Conservation (phyloP, 2,329 filamentous ascomycete genomes). For the Penicillium sp. region DNA sequence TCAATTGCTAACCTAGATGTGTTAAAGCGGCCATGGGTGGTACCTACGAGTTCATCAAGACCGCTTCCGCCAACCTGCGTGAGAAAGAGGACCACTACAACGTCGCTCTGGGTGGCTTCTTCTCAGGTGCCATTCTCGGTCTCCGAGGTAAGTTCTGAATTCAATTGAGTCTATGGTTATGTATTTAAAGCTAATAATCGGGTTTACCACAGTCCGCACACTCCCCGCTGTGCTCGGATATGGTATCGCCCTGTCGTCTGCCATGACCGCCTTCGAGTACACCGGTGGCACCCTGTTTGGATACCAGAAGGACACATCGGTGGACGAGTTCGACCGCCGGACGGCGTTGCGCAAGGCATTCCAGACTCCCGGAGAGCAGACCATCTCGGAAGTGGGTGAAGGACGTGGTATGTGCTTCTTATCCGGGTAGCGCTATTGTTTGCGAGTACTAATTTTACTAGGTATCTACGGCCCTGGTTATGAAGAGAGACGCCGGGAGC, state of each 20-base stretch:
- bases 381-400: slow-evolving; percentile 76
- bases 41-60: slow-evolving; percentile 73
- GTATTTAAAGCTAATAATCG: slow-evolving; percentile 15
- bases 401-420: slow-evolving; percentile 67
- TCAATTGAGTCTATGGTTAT: not conserved
- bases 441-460: slow-evolving; percentile 38
- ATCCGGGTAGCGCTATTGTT: slow-evolving; percentile 3
- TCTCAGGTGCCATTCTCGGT: slow-evolving; percentile 70
- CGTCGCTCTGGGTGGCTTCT: slow-evolving; percentile 70
- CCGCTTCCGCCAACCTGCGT: slow-evolving; percentile 77
- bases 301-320: slow-evolving; percentile 52
- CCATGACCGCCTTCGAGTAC: slow-evolving; percentile 65
- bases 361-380: slow-evolving; percentile 73
- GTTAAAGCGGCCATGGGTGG: slow-evolving; percentile 66
- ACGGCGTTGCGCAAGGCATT: slow-evolving; percentile 70
- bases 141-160: slow-evolving; percentile 58
- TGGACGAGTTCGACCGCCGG: slow-evolving; percentile 74
- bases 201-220: slow-evolving; percentile 51
- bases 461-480: slow-evolving; percentile 79
- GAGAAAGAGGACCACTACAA: slow-evolving; percentile 79
- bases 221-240: slow-evolving; percentile 70
- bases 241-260: slow-evolving; percentile 57
- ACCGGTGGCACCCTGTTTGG: slow-evolving; percentile 62
- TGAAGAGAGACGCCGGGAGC: slow-evolving; percentile 75
- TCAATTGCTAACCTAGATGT: slow-evolving; percentile 9